These are phyloP conservation scores for Tolypocladium tropicale DNA, from an alignment of 2,329 filamentous ascomycete species.

Conservation along the genomic window DNA sequence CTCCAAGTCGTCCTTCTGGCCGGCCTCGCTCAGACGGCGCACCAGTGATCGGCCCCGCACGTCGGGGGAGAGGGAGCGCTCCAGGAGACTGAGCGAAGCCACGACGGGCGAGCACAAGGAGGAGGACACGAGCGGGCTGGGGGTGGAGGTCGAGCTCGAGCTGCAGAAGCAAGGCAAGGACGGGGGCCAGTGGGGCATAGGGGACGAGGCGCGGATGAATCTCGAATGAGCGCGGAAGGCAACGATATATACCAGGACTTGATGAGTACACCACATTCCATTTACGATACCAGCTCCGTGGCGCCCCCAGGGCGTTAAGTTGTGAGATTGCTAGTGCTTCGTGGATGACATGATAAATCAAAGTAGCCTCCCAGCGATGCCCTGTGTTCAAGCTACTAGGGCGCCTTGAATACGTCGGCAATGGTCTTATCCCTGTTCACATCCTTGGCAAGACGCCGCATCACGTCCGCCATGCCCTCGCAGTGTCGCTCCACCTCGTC, in stretches of 20 bases:
- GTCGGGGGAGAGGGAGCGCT: slow-evolving; percentile 22
- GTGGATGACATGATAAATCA: too few species aligned
- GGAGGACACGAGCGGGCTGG: slow-evolving; percentile 30
- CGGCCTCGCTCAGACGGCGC: slow-evolving; percentile 29
- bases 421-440: slow-evolving; percentile 14
- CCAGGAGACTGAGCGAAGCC: slow-evolving; percentile 30
- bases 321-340: too few species aligned
- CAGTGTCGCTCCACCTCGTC: slow-evolving; percentile 20
- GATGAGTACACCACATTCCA: too few species aligned
- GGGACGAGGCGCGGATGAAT: slow-evolving; percentile 76
- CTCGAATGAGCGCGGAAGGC: slow-evolving; percentile 46
- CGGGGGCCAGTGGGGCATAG: slow-evolving; percentile 62
- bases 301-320: too few species aligned
- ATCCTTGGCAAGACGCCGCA: slow-evolving; percentile 16
- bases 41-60: slow-evolving; percentile 22
- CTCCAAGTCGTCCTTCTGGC: slow-evolving; percentile 33
- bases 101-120: slow-evolving; percentile 32
- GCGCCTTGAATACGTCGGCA: background rate
- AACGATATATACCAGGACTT: background rate
- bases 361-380: too few species aligned
- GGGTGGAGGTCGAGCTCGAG: slow-evolving; percentile 37
- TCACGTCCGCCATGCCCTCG: slow-evolving; percentile 17
- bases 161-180: slow-evolving; percentile 43
- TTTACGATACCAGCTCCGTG: too few species aligned
- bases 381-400: too few species aligned